These are phyloP conservation scores for Calonectria pauciramosa DNA, from an alignment of 2,329 filamentous ascomycete genomes.

Conservation along the genomic window DNA sequence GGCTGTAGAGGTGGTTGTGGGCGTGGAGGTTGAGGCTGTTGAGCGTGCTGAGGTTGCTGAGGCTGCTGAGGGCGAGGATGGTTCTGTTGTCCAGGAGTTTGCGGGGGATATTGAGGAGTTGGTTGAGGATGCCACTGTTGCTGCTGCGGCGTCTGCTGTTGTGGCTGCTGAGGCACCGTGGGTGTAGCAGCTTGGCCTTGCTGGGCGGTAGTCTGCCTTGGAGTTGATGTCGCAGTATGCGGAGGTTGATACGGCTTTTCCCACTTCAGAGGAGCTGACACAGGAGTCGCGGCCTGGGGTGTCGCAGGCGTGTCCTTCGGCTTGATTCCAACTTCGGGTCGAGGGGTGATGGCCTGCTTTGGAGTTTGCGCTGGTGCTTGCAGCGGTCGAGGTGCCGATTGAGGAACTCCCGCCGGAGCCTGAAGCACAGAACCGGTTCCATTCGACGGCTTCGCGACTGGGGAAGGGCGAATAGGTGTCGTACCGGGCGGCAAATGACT, in stretches of 20 bases:
- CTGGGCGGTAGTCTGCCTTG: constrained; percentile 42
- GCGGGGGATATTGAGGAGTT: constrained; percentile 37
- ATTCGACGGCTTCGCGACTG: constrained; percentile 48
- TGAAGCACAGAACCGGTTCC: constrained; percentile 53
- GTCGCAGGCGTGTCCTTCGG: constrained; percentile 44
- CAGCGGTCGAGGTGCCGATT: constrained; percentile 48
- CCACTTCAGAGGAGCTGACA: constrained; percentile 53
- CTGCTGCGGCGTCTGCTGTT: constrained; percentile 22
- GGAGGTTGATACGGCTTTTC: constrained; percentile 58
- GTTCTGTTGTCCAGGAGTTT: constrained; percentile 38
- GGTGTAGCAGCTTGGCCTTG: constrained; percentile 40
- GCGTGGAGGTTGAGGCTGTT: constrained; percentile 36
- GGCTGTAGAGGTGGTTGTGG: constrained; percentile 36
- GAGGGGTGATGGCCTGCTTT: constrained; percentile 51
- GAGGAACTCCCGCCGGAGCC: constrained; percentile 51
- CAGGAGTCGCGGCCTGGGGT: constrained; percentile 40
- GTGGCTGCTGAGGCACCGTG: constrained; percentile 36
- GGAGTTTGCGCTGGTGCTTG: constrained; percentile 50
- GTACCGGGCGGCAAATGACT: constrained; percentile 46
- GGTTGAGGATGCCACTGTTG: constrained; percentile 42
- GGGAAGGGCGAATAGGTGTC: constrained; percentile 46
- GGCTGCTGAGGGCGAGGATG: constrained; percentile 36
- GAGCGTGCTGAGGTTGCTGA: constrained; percentile 30
- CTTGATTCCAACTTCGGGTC: constrained; percentile 50
- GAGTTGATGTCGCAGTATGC: constrained; percentile 41